Percentiles rank a stretch among this genome's conserved stretches.
Evolutionary conservation across 1,284 basidiomycete species (phyloP).

Genomic region (Trametes sp.): DNA sequence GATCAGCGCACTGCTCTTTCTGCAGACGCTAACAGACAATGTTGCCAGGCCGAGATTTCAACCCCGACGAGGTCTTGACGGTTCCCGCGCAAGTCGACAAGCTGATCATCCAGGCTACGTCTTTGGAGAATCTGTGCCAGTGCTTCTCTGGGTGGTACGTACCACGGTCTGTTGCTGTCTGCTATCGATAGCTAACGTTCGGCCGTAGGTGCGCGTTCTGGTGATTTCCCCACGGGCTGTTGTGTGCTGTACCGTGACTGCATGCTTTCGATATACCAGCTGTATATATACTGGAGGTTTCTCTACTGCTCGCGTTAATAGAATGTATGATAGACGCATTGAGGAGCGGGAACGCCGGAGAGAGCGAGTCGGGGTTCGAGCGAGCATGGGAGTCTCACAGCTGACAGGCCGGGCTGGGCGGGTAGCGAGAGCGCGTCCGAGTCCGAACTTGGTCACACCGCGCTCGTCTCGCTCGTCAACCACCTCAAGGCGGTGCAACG

Average conservation of each 20-base stretch:
- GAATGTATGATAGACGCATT: conserved; percentile 25
- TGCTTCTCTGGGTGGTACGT: conserved; percentile 94
- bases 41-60: conserved; percentile 83
- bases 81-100: conserved; percentile 88
- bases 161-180: not conserved
- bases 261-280: conserved; percentile 28
- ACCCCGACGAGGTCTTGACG: conserved; percentile 76
- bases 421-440: conserved; percentile 27
- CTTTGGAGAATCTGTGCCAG: conserved; percentile 93
- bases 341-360: not conserved
- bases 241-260: conserved; percentile 16
- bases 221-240: conserved; percentile 34
- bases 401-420: conserved; percentile 28
- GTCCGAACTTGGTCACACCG: conserved; percentile 24
- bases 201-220: conserved; percentile 50
- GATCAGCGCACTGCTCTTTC: conserved; percentile 4
- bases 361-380: conserved; percentile 10
- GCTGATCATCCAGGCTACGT: conserved; percentile 90
- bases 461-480: conserved; percentile 26
- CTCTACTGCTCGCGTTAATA: conserved; percentile 18
- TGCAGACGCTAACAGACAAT: conserved; percentile 5
- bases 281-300: conserved; percentile 23
- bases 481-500: conserved; percentile 28
- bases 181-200: not conserved
- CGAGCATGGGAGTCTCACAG: conserved; percentile 10